A percentile compares a stretch with the other conserved stretches of the same genome.
Conservation (phyloP, 192 early-diverging fungal species). For the Mortierella hygrophila region DNA sequence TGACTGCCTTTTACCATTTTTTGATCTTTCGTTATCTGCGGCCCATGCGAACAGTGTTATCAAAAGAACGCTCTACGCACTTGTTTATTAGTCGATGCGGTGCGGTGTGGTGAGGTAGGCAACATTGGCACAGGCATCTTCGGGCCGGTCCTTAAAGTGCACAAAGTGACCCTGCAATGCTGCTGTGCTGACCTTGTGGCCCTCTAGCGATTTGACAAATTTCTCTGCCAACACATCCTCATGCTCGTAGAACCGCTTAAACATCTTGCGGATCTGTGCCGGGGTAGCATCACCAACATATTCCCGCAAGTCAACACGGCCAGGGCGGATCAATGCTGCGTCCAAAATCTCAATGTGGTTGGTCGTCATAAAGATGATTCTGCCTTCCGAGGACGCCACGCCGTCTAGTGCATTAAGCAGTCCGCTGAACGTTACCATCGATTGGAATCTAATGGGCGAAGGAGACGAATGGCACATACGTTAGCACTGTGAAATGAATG, state of each 20-base stretch:
- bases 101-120: constrained; percentile 16
- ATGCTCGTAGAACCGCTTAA: constrained; percentile 82
- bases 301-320: constrained; percentile 83
- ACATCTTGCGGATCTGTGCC: constrained; percentile 79
- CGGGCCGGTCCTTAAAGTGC: constrained; percentile 80
- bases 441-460: constrained; percentile 65
- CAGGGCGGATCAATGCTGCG: constrained; percentile 84
- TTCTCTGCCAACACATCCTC: constrained; percentile 68
- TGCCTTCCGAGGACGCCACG: constrained; percentile 86
- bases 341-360: constrained; percentile 86
- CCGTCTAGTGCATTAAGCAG: constrained; percentile 92
- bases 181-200: constrained; percentile 82
- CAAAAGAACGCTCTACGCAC: not conserved
- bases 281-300: constrained; percentile 80
- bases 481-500: not conserved
- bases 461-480: not conserved
- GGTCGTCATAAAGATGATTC: constrained; percentile 94
- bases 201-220: constrained; percentile 74
- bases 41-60: not conserved
- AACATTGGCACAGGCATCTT: constrained; percentile 72
- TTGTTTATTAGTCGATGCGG: constrained; percentile 10
- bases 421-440: constrained; percentile 89
- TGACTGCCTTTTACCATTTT: not conserved
- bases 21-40: not conserved
- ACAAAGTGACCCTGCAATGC: constrained; percentile 98